These are phyloP conservation scores for Eucalyptus sp. DNA, from an alignment of 345 rosid species.

Conservation along the genomic window DNA sequence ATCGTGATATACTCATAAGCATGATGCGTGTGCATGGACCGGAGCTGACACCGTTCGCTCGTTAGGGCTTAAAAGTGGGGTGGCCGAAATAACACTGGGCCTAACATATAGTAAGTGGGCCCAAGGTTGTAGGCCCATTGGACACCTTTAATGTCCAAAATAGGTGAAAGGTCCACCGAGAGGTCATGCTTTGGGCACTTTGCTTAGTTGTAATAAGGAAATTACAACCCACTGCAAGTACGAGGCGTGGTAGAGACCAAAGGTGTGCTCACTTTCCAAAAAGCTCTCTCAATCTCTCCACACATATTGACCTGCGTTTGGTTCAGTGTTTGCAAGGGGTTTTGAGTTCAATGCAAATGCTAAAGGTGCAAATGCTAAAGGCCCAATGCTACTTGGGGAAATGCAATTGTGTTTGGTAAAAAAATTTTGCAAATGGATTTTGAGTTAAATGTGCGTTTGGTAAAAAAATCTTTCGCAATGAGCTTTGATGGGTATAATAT, in stretches of 20 bases:
- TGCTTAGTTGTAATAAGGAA: no score
- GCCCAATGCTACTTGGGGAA: no score
- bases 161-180: not conserved
- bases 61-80: not conserved
- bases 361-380: no score
- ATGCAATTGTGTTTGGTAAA: no score
- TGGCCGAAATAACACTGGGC: not conserved
- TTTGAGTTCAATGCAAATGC: no score
- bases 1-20: not conserved
- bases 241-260: not conserved
- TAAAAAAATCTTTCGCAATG: no score
- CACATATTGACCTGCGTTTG: not conserved
- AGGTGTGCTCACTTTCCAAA: not conserved
- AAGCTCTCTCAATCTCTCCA: not conserved
- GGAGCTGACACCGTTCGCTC: not conserved
- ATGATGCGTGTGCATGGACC: not conserved
- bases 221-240: not conserved
- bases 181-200: not conserved
- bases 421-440: no score
- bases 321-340: no score
- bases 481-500: no score
- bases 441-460: no score
- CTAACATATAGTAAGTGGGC: not conserved
- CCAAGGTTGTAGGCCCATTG: not conserved
- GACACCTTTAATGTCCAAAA: not conserved